Base-by-base conservation (phyloP, 345 rosid species). In the Noccaea bulbosa region DNA sequence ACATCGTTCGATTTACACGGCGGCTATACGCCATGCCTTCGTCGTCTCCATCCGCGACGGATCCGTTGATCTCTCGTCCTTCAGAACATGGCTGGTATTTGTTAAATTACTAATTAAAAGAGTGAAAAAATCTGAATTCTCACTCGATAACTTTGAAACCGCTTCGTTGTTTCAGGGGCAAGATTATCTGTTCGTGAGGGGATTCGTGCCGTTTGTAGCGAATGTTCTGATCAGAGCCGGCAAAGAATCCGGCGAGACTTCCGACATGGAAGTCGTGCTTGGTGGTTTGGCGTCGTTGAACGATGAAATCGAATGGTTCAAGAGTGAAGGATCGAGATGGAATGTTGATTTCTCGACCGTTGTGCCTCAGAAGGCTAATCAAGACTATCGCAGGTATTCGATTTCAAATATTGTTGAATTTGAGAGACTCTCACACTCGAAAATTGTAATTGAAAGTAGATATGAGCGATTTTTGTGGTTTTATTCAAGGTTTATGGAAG, bases 221-320 rank as follows among this genome's bases (percentile, higher is more conserved):
- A 89, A 82, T 74, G 89, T 85, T 32, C 64, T 93, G 81, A 65
- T 84, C 58, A 93, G 85, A 77, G 96, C 92, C 40, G 71, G 86
- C 55, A 86, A 78, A 73, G 82, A 81, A 7, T 81, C 91, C 12
- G 85, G 78, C 53, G 83, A 90, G 56, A 34, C 51, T 24, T 45
- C 65, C n/a, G 94, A 91, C 73, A 74, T 83, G 81, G 97, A 91
- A 76, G 84, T 84, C 12, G 73, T 93, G 7, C 72, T 93, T 45
- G 82, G 92, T 2, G 96, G 88, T 17, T 17, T 87, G 57, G 84
- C 88, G 14, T 70, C 92, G 63, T 70, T 91, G 14, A 80, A 69
- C 22, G 94, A 86, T 55, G 98, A 93, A 74, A 77, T 93, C 59
- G 74, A 62, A 1, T 93, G 97, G 97, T 91, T 93, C 75, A 87